A percentile compares a stretch with the other conserved stretches of the same genome.
Conservation (phyloP, 306 rosid species). For the Trifolium pratense region DNA sequence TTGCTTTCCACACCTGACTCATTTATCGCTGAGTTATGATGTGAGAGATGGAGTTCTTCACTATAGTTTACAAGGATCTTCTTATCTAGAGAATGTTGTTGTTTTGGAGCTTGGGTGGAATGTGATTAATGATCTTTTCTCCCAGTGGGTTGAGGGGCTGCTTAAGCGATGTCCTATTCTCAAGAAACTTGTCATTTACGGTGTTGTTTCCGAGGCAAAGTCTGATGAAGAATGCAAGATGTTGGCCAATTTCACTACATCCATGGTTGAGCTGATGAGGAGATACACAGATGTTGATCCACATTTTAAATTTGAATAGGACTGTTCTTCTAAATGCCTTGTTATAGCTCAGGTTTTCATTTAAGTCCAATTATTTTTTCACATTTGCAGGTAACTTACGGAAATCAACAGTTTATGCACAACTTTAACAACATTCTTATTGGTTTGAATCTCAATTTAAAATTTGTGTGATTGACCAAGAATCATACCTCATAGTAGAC, state of each 20-base stretch:
- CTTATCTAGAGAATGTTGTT: slow-evolving; percentile 47
- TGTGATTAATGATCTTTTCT: slow-evolving; percentile 53
- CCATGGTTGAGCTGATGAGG: slow-evolving; percentile 60
- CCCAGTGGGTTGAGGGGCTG: slow-evolving; percentile 55
- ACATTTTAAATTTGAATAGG: slow-evolving; percentile 53
- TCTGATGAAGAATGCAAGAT: slow-evolving; percentile 52
- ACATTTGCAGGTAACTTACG: slow-evolving; percentile 39
- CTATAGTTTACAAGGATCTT: slow-evolving; percentile 50
- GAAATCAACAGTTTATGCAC: slow-evolving; percentile 32
- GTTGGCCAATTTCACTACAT: slow-evolving; percentile 50
- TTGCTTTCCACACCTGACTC: slow-evolving; percentile 56
- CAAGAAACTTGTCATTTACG: slow-evolving; percentile 51
- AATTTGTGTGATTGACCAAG: slow-evolving; percentile 35
- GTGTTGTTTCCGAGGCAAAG: slow-evolving; percentile 53
- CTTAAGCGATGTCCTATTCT: slow-evolving; percentile 54
- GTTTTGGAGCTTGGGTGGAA: slow-evolving; percentile 59
- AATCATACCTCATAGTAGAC: slow-evolving; percentile 31
- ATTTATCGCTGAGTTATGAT: slow-evolving; percentile 58
- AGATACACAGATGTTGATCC: slow-evolving; percentile 50
- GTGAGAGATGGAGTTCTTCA: slow-evolving; percentile 55
- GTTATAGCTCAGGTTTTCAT: slow-evolving; percentile 39
- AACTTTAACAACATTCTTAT: slow-evolving; percentile 25
- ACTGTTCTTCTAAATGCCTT: slow-evolving; percentile 40
- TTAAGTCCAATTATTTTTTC: slow-evolving; percentile 39
- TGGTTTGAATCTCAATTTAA: slow-evolving; percentile 19